Evolutionary conservation across 179 eudicot species (phyloP), one percentile per base, ranked within the genome.

Genomic region (Amaranthus tricolor): DNA sequence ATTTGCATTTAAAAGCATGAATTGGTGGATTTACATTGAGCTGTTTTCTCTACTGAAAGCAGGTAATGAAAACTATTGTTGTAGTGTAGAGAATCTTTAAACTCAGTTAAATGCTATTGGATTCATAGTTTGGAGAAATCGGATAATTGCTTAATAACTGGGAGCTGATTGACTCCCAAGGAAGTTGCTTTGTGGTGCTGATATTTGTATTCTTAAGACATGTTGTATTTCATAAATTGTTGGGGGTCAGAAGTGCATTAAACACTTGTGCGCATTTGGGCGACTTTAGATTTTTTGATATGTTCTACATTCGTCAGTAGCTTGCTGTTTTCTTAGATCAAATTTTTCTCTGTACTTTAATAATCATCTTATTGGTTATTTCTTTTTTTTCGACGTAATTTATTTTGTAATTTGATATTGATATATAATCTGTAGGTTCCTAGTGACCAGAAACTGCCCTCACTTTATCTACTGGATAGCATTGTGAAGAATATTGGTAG

Each of bases 401-500:
- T 76, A 54, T 63, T 62, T 70, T 74, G 12, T 74, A 65, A 74
- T 64, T 45, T 72, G 45, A 58, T 62, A 16, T 44, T 76, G 61
- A 57, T 52, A 45, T 76, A 60, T 77, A 17, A 68, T 84, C 75
- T 86, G 71, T 96, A 96, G 99, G 98, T 96, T 85, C 92, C 99
- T 66, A 88, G 88, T 73, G 99, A 96, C 17, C 98, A 89, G 78
- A 96, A 96, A 88, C 86, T 96, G 81, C 99, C 99, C 72, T 96
- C 99, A 20, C 94, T 96, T 19, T 96, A 96, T 83, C 87, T 96
- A 49, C 83, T 96, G 62, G 99, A 96, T 84, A 96, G 99, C 83
- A 96, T 96, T 80, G 99, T 96, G 83, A 96, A 96, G 89, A 93
- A 96, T 84, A 93, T 96, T 80, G 99, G 99, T 70, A 82, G 88